A percentile compares a stretch with the other conserved stretches of the same genome.
Evolutionary conservation across 1,139 yeast genomes (phyloP).

Genomic region (Pichia sp.): DNA sequence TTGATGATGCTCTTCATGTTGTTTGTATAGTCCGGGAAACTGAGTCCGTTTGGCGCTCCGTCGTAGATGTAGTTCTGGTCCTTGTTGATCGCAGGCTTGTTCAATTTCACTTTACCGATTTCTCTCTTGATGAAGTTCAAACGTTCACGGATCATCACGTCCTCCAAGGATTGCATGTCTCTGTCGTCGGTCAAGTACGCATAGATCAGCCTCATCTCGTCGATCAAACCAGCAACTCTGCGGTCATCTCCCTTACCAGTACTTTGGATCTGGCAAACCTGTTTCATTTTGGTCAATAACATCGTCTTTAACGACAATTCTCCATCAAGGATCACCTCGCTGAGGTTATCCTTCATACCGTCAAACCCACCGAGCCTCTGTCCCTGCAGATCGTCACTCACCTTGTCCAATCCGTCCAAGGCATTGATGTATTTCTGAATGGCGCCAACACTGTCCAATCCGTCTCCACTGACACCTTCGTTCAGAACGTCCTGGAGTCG

Average conservation of each 20-base stretch:
- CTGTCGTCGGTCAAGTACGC: constrained; percentile 34
- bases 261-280: constrained; percentile 39
- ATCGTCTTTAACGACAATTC: constrained; percentile 40
- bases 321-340: constrained; percentile 44
- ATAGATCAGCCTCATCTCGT: constrained; percentile 43
- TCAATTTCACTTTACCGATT: constrained; percentile 11
- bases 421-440: constrained; percentile 36
- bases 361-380: constrained; percentile 41
- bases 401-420: constrained; percentile 36
- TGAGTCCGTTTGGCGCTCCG: constrained; percentile 41
- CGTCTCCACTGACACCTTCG: constrained; percentile 28
- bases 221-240: constrained; percentile 38
- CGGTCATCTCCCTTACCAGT: constrained; percentile 35
- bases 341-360: constrained; percentile 49
- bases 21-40: constrained; percentile 46
- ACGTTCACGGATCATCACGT: constrained; percentile 25
- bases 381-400: constrained; percentile 39
- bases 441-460: constrained; percentile 35
- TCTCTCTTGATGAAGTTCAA: constrained; percentile 16
- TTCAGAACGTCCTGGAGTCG: constrained; percentile 3
- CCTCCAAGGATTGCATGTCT: constrained; percentile 18
- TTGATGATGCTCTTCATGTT: constrained; percentile 15
- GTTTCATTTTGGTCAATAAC: constrained; percentile 34
- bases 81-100: constrained; percentile 23
- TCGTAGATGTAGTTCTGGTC: constrained; percentile 31